Conservation (phyloP, 139 green algal species). For the Asterochloris erici region DNA sequence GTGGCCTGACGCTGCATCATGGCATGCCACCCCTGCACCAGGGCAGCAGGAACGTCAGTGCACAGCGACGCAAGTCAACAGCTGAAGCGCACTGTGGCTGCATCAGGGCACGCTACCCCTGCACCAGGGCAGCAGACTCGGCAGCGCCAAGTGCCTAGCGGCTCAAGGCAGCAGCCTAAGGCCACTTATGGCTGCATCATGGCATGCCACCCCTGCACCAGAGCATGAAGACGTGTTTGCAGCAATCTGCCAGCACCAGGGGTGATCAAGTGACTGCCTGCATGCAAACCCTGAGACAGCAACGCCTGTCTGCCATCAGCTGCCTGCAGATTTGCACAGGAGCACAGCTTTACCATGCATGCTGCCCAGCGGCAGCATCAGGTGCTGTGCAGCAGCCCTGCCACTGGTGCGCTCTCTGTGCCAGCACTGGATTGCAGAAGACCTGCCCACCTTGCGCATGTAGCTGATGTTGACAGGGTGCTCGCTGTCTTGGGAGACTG, state of each 20-base stretch:
- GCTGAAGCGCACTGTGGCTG: no score
- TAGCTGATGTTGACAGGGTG: constrained; percentile 8
- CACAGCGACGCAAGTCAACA: no score
- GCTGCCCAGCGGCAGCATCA: not conserved
- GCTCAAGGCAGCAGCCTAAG: no score
- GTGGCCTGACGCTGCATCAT: constrained; percentile 18
- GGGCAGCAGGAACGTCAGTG: not conserved
- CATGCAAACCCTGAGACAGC: not conserved
- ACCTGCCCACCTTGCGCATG: constrained; percentile 4
- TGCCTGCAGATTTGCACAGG: not conserved
- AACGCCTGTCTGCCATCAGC: not conserved
- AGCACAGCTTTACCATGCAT: not conserved
- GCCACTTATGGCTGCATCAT: not conserved
- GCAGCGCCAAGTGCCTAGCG: not conserved
- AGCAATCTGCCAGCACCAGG: not conserved
- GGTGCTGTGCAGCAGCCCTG: not conserved
- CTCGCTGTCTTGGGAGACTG: not conserved
- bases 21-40: constrained; percentile 7
- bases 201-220: not conserved
- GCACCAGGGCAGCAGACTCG: not conserved
- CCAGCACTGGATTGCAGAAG: not conserved
- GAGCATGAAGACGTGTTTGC: not conserved
- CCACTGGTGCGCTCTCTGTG: not conserved
- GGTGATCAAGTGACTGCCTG: not conserved
- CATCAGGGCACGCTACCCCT: not conserved